A percentile compares a stretch with the other conserved stretches of the same genome.
Evolutionary conservation across 768 basidiomycete species (phyloP).

Genomic region (Paxillus rubicundulus): DNA sequence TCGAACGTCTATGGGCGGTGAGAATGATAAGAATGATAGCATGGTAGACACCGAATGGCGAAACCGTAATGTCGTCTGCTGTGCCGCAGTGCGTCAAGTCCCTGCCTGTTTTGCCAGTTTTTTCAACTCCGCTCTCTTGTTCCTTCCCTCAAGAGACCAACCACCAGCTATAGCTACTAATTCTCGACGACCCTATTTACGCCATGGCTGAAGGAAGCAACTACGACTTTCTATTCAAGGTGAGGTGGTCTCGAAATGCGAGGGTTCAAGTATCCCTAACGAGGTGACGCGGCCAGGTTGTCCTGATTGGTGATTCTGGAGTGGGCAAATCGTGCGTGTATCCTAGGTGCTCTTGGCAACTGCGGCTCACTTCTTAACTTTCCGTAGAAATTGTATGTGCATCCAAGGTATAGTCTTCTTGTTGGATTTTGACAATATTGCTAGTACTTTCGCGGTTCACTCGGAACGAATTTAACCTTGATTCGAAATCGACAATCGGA

Average conservation of each 20-base stretch:
- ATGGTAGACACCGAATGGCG: not conserved
- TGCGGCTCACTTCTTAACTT: not conserved
- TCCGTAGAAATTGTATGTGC: conserved; percentile 34
- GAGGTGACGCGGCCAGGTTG: conserved; percentile 59
- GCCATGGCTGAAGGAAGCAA: conserved; percentile 89
- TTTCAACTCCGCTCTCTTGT: conserved; percentile 32
- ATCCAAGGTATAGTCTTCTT: not conserved
- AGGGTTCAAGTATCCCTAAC: not conserved
- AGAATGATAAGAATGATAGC: not conserved
- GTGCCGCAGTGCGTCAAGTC: no score
- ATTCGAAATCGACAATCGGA: conserved; percentile 98
- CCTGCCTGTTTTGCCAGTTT: not conserved
- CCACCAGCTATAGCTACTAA: conserved; percentile 3
- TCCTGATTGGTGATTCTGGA: conserved; percentile 98
- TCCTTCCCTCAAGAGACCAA: conserved; percentile 5
- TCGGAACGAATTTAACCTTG: conserved; percentile 98
- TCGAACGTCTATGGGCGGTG: not conserved
- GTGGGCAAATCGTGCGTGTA: conserved; percentile 97
- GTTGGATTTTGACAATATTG: conserved; percentile 6
- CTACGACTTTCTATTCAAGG: conserved; percentile 99
- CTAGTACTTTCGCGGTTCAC: conserved; percentile 99
- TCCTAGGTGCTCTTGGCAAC: not conserved
- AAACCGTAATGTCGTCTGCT: no score
- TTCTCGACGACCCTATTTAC: conserved; percentile 7
- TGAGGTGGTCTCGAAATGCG: conserved; percentile 31